Conservation (phyloP, 1,284 basidiomycete genomes). For the Apiotrichum gamsii region DNA sequence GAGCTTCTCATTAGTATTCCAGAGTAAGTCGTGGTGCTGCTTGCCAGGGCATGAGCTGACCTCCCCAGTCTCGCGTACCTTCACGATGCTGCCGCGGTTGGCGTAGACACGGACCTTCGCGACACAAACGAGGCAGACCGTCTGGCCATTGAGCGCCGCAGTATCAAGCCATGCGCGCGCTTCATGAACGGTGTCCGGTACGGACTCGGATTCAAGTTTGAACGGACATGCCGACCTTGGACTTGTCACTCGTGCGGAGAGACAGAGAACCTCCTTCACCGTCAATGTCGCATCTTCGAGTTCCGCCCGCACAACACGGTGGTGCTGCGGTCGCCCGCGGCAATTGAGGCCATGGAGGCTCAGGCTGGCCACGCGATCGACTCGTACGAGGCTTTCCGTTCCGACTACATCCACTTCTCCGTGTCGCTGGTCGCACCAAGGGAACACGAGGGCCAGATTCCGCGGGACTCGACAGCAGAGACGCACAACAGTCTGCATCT, state of each 20-base stretch:
- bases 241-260: slow-evolving; percentile 63
- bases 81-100: slow-evolving; percentile 50
- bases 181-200: slow-evolving; percentile 84
- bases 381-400: slow-evolving; percentile 83
- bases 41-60: no score
- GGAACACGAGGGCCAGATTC: slow-evolving; percentile 13
- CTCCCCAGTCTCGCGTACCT: slow-evolving; percentile 50
- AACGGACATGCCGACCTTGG: slow-evolving; percentile 71
- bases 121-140: slow-evolving; percentile 2
- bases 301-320: slow-evolving; percentile 81
- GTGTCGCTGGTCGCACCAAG: slow-evolving; percentile 70
- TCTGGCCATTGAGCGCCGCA: slow-evolving; percentile 8
- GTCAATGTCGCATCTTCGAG: slow-evolving; percentile 71
- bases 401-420: slow-evolving; percentile 90
- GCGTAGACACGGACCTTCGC: slow-evolving; percentile 19
- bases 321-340: slow-evolving; percentile 54
- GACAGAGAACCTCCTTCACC: slow-evolving; percentile 57
- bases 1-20: slow-evolving; percentile 76
- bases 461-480: slow-evolving; percentile 19
- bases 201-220: slow-evolving; percentile 77
- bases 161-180: slow-evolving; percentile 64
- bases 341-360: slow-evolving; percentile 43
- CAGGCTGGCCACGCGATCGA: slow-evolving; percentile 53
- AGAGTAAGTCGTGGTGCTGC: slow-evolving; percentile 53
- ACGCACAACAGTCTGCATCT: slow-evolving; percentile 73